Conservation (phyloP, 768 basidiomycete species). For the Dentipellis fragilis region DNA sequence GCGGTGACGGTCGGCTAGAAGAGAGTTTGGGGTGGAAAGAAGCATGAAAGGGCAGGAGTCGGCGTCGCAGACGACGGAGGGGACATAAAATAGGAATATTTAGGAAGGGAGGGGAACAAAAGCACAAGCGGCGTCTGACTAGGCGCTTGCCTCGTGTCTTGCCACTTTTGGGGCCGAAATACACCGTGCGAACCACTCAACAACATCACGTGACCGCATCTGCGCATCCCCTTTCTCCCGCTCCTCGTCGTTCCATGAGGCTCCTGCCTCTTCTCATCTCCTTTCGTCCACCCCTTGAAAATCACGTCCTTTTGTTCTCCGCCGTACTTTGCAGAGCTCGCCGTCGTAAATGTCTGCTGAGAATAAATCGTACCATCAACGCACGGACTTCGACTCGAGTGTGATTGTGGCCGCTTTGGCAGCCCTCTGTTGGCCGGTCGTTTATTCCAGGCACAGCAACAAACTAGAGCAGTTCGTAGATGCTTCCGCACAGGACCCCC, state of each 20-base stretch:
- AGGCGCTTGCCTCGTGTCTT: not conserved
- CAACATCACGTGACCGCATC: conserved; percentile 11
- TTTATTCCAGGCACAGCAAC: too few species aligned
- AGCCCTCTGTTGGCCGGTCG: too few species aligned
- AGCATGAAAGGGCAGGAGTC: not conserved
- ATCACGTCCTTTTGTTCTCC: too few species aligned
- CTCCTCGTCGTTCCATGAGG: not conserved
- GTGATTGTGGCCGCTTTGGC: too few species aligned
- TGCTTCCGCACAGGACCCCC: too few species aligned
- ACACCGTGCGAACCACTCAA: conserved; percentile 12
- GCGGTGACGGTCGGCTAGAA: not conserved
- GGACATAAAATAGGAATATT: not conserved
- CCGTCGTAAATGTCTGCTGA: too few species aligned
- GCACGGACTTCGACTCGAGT: too few species aligned
- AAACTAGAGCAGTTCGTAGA: too few species aligned
- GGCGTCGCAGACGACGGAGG: not conserved
- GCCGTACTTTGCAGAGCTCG: too few species aligned
- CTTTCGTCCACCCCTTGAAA: too few species aligned
- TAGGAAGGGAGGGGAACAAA: not conserved
- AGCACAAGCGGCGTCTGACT: not conserved
- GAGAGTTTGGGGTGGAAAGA: not conserved
- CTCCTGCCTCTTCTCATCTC: not conserved
- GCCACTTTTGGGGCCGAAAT: not conserved
- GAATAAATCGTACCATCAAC: too few species aligned
- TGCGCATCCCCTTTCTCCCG: not conserved